A percentile compares a stretch with the other conserved stretches of the same genome.
Evolutionary conservation across 257 asterid species (phyloP).

Genomic region (Solanum etuberosum): DNA sequence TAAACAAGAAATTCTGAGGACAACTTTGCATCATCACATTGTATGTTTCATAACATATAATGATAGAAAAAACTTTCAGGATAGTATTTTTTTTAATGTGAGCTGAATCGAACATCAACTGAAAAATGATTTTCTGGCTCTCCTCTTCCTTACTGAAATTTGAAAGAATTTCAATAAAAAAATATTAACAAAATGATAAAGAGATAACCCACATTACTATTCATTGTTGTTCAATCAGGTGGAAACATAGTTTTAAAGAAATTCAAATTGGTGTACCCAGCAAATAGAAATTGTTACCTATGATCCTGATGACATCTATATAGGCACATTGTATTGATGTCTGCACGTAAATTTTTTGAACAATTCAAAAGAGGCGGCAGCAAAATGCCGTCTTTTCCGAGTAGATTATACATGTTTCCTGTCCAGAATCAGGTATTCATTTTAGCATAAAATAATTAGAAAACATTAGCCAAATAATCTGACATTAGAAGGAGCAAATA

Average conservation of each 20-base stretch:
- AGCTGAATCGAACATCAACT: neutral
- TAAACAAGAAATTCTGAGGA: neutral
- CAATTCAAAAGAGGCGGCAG: constrained; percentile 12
- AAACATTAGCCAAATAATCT: neutral
- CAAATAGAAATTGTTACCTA: constrained; percentile 29
- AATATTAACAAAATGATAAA: neutral
- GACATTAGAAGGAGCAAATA: neutral
- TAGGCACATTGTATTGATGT: constrained; percentile 6
- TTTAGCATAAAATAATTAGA: neutral
- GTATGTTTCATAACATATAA: neutral
- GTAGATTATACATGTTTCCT: constrained; percentile 12
- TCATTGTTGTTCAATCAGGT: neutral
- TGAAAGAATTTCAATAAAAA: neutral
- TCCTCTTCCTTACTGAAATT: neutral
- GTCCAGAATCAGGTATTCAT: neutral
- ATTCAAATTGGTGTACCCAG: neutral
- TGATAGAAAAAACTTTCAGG: neutral
- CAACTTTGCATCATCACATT: neutral
- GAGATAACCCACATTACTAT: neutral
- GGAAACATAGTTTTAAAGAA: neutral
- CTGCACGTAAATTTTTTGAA: constrained; percentile 4
- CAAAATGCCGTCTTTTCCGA: constrained; percentile 10
- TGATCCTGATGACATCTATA: constrained; percentile 12
- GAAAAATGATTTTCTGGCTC: neutral
- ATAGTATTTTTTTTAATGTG: neutral